Base-by-base conservation (phyloP, 345 rosid genomes). In the Cardamine chenopodiifolia region DNA sequence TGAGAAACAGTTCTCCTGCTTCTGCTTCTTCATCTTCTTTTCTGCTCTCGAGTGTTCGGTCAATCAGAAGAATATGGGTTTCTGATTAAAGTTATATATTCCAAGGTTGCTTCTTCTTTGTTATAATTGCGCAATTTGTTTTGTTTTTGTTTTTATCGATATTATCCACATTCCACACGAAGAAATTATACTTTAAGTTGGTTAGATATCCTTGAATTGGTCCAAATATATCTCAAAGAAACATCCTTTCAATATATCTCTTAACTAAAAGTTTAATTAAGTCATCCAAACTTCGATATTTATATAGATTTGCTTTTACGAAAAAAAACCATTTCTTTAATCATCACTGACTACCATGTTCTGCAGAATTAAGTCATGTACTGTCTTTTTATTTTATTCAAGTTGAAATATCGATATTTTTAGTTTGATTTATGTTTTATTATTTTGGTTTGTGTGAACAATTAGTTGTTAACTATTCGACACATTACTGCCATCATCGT, bases 81-180 rank as follows among this genome's bases (percentile, higher is more conserved):
- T 75, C 74, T 75, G 74, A 60, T 61, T 29, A 53, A 53, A 68
- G 55, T 19, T 37, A 59, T 67, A 13, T 59, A 67, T 68, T 68
- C 79, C 57, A 68, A 75, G 74, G 55, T 75, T 75, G 68, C 79
- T 68, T 76, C 74, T 68, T 76, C 64, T 68, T 53, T 40, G 8
- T 14, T 7, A 3, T 29, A 2, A 17, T 42, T 53, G 25, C 37
- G 1, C 44, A 6, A 8, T 17, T 26, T 5, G 1, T 29, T 25
- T 50, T 6, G 0, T 40, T 8, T 23, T 28, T 17, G 12, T 47
- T 29, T 29, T 13, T 14, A 31, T 15, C 22, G 11, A 42, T 48
- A 65, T 15, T 32, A 8, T 67, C 2, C 28, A 1, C 12, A 53
- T 2, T 67, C 2, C 28, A 1, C 12, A 53, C 4, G 22, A 66